phyloP scores from a whole-genome alignment of 176 grass and related monocot genomes.

The Coix lacrymajobi region DNA sequence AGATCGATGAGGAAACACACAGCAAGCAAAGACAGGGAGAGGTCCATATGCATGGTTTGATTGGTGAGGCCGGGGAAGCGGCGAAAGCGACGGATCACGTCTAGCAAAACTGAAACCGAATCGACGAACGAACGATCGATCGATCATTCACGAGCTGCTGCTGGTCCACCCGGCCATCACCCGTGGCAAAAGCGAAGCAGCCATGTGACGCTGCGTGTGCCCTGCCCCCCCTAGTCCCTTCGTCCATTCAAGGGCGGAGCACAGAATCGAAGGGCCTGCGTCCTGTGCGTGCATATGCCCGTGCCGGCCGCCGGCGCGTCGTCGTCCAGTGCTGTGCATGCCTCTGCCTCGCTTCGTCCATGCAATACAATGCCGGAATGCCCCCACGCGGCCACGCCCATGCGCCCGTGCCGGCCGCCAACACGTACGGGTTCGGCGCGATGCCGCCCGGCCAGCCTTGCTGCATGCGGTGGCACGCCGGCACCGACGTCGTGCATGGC shows the following conservation, averaged over 20 bases:
- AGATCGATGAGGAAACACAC: background rate
- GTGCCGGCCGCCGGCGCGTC: constrained; percentile 2
- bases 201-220: constrained; percentile 33
- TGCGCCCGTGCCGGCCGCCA: background rate
- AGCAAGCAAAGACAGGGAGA: background rate
- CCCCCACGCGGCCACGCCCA: no score
- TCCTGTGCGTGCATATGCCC: constrained; percentile 25
- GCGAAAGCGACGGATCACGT: constrained; percentile 1
- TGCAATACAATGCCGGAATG: no score
- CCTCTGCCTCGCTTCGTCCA: background rate
- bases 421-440: background rate
- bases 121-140: background rate
- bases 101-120: background rate
- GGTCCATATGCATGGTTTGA: background rate
- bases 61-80: background rate
- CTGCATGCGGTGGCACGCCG: background rate
- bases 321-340: no score
- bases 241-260: no score
- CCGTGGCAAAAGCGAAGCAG: background rate
- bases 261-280: background rate
- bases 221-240: background rate
- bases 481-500: background rate
- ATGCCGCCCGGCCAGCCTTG: background rate
- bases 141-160: background rate
- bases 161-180: constrained; percentile 5